Base-by-base conservation (phyloP, 179 eudicot species). In the Camellia oleifera region DNA sequence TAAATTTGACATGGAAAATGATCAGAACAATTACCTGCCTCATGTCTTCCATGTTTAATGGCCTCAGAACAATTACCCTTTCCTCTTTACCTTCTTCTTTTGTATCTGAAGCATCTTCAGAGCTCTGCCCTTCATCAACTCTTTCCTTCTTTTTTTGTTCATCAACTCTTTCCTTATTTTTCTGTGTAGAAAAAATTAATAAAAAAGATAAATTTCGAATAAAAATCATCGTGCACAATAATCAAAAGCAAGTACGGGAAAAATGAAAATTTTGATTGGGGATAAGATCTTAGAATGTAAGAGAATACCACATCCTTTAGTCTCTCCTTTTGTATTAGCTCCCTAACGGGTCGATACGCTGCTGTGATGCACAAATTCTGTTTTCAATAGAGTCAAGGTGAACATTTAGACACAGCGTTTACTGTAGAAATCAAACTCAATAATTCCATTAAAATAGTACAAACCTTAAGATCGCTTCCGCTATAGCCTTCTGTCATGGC, bases 391-490 rank as follows among this genome's bases (percentile, higher is more conserved):
- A 77, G 62, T 69, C 65, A 62, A 71, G 54, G 56, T 67, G 48
- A 48, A 45, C 26, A 9, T 76, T 48, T 7, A 76, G 15, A 46
- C 60, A 20, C 2, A 0, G 40, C 54, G 7, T 12, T 76, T 57
- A n/a, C 40, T 65, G 3, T 50, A 42, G 65, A 80, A 67, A 69
- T 9, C 32, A 26, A 77, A 79, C 60, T 77, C 13, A 40, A 77
- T 7, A 66, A 63, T 53, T 50, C 17, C 64, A 50, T 72, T 77
- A 60, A 74, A 76, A 4, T 2, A 12, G 65, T 18, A 83, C 82
- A 44, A 80, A 93, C 98, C 98, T 93, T 94, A 0, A 94, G 98
- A 84, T 93, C 97, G 81, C 98, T 94, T 84, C 98, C 98, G 62
- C 91, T 94, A 70, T 89, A 94, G 81, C 98, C 98, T 83, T 94